Percentiles rank a stretch among this genome's conserved stretches.
These are phyloP conservation scores for Pseudogymnoascus sp. DNA, from an alignment of 2,329 filamentous ascomycete genomes.

Conservation along the genomic window DNA sequence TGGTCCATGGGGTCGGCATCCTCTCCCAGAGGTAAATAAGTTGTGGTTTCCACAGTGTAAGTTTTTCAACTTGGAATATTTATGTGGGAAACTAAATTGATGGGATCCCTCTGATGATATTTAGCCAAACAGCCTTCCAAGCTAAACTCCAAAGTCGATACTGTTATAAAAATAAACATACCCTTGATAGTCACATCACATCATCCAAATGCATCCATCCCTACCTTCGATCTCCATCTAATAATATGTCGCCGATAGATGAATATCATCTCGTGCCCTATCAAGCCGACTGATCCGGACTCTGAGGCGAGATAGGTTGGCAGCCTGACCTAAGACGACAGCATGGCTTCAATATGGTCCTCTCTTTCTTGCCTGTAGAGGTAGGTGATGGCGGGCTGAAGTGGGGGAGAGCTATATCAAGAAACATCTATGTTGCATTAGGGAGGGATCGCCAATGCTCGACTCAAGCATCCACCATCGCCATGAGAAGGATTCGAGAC, in stretches of 20 bases:
- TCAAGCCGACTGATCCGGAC: background rate
- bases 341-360: background rate
- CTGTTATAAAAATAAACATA: background rate
- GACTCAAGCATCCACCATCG: background rate
- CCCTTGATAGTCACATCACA: background rate
- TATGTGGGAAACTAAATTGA: background rate
- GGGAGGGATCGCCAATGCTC: background rate
- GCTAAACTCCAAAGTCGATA: background rate
- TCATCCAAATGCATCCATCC: background rate
- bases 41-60: background rate
- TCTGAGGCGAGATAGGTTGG: background rate
- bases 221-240: background rate
- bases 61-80: background rate
- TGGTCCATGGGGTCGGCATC: background rate
- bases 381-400: background rate
- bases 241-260: background rate
- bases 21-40: background rate
- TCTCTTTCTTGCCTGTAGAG: background rate
- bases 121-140: background rate
- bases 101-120: background rate
- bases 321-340: background rate
- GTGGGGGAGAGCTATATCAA: background rate
- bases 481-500: background rate
- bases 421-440: background rate
- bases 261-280: background rate